These are phyloP conservation scores for Odontarrhena argentea DNA, from an alignment of 345 rosid genomes.

Conservation along the genomic window DNA sequence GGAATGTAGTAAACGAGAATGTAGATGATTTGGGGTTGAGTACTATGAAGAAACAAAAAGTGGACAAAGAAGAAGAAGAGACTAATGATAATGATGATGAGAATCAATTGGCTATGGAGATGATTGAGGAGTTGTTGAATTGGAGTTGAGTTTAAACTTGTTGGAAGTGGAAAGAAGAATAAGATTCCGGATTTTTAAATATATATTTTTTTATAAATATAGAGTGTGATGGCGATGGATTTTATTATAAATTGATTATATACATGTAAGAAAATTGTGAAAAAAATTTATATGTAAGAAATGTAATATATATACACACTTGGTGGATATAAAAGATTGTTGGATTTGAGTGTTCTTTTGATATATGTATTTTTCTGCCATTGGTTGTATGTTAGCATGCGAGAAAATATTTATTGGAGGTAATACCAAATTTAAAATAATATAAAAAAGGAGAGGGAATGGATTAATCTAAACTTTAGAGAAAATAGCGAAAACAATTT, in stretches of 20 bases:
- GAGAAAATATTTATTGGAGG: no score
- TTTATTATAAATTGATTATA: background rate
- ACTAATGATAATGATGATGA: conserved; percentile 20
- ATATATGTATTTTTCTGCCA: background rate
- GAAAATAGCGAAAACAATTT: no score
- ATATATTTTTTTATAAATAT: background rate
- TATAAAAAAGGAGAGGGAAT: no score
- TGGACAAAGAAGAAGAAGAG: conserved; percentile 40
- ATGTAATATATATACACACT: conserved; percentile 9
- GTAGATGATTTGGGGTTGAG: conserved; percentile 6
- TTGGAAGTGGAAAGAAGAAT: background rate
- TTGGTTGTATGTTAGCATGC: no score
- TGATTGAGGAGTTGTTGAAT: conserved; percentile 68
- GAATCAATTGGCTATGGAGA: conserved; percentile 58
- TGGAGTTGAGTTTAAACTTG: conserved; percentile 46
- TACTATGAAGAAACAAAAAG: conserved; percentile 23
- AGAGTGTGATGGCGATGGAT: background rate
- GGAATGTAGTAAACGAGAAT: conserved; percentile 33
- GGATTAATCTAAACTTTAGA: no score
- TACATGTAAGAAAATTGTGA: conserved; percentile 22
- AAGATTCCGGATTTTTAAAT: background rate
- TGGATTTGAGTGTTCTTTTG: background rate
- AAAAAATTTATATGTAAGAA: background rate
- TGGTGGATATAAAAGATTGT: background rate
- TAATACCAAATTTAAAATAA: no score